Conservation (phyloP, 108 stramenopile genomes). For the Nannochloropsis salina region DNA sequence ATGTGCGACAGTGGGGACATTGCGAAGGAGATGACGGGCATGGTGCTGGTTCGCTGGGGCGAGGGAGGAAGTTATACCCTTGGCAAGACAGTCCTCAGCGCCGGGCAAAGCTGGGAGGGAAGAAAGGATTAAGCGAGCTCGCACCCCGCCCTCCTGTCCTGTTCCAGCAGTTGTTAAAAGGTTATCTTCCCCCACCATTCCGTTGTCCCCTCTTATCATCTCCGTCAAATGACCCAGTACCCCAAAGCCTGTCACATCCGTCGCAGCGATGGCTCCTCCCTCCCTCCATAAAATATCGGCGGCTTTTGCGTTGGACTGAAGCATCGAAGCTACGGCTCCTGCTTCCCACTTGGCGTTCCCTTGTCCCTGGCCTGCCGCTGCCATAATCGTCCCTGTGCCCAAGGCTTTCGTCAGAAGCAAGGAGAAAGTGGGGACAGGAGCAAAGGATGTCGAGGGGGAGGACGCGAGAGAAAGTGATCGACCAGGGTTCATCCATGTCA, state of each 20-base stretch:
- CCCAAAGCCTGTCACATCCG: constrained; percentile 68
- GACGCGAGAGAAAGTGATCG: not conserved
- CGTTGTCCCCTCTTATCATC: constrained; percentile 49
- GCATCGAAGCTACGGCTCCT: not conserved
- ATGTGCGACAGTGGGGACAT: not conserved
- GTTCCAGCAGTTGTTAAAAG: not conserved
- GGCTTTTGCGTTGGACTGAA: constrained; percentile 36
- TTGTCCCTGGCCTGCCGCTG: not conserved
- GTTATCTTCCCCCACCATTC: not conserved
- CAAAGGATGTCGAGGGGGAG: not conserved
- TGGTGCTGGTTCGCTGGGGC: not conserved
- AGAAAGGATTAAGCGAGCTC: not conserved
- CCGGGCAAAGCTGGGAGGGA: not conserved
- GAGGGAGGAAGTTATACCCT: not conserved
- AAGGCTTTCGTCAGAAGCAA: constrained; percentile 24
- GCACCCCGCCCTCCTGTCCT: not conserved
- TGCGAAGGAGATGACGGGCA: not conserved
- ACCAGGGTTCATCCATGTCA: not conserved
- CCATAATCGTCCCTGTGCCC: constrained; percentile 23
- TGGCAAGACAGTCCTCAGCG: not conserved
- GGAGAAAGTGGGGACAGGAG: not conserved
- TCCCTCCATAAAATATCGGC: constrained; percentile 22
- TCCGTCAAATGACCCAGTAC: constrained; percentile 61
- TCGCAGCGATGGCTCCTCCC: constrained; percentile 41
- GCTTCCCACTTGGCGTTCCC: not conserved